Evolutionary conservation across 768 basidiomycete genomes (phyloP).

Genomic region (Boletales sp.): DNA sequence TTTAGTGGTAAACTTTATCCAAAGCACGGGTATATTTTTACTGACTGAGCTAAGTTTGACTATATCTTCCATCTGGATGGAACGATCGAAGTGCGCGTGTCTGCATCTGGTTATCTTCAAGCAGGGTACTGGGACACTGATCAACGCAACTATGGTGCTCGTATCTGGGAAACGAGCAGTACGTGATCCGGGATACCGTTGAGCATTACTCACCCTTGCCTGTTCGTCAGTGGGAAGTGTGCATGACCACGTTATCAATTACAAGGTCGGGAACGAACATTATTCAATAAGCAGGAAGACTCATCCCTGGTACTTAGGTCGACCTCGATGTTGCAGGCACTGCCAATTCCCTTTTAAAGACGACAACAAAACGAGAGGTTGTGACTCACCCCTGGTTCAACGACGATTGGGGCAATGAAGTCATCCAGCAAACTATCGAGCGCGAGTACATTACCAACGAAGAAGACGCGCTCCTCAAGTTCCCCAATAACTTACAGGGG

Average conservation of each 20-base stretch:
- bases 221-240: constrained; percentile 52
- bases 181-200: constrained; percentile 14
- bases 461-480: constrained; percentile 48
- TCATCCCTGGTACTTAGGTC: constrained; percentile 34
- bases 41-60: constrained; percentile 45
- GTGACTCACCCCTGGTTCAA: constrained; percentile 54
- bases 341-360: constrained; percentile 54
- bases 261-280: constrained; percentile 35
- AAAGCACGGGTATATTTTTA: neutral
- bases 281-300: neutral
- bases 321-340: constrained; percentile 62
- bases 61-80: constrained; percentile 66
- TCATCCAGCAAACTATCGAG: constrained; percentile 51
- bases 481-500: constrained; percentile 54
- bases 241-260: constrained; percentile 68
- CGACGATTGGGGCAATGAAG: constrained; percentile 52
- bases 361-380: constrained; percentile 47
- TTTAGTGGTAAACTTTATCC: constrained; percentile 28
- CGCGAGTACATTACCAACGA: constrained; percentile 49
- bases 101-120: constrained; percentile 68
- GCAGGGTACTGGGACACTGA: constrained; percentile 54
- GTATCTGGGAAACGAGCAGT: constrained; percentile 56
- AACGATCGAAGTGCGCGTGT: constrained; percentile 63
- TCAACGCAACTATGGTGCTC: constrained; percentile 50
- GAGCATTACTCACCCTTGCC: neutral